These are phyloP conservation scores for Teratosphaeriaceae sp. DNA, from an alignment of 2,329 filamentous ascomycete species.

Conservation along the genomic window DNA sequence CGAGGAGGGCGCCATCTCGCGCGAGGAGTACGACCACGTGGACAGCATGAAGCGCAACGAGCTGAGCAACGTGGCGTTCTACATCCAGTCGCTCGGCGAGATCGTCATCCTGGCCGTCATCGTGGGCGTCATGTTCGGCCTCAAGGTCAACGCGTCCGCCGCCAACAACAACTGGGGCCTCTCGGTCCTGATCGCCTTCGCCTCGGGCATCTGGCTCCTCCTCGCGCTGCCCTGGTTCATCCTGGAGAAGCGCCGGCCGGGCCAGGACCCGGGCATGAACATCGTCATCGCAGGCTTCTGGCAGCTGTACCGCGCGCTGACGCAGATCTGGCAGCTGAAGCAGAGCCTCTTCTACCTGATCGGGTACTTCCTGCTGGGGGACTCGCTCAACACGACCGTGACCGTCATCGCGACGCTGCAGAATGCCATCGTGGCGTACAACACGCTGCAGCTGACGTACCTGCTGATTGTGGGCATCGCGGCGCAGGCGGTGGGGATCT, in stretches of 20 bases:
- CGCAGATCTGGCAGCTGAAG: constrained; percentile 57
- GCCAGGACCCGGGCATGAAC: constrained; percentile 46
- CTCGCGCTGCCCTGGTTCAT: constrained; percentile 62
- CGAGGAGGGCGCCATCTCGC: constrained; percentile 46
- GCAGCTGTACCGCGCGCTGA: constrained; percentile 53
- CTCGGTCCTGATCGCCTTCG: constrained; percentile 59
- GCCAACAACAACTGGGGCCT: constrained; percentile 61
- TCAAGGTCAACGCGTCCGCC: constrained; percentile 53
- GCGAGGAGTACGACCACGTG: constrained; percentile 53
- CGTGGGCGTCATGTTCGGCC: constrained; percentile 55
- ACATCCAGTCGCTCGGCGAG: constrained; percentile 56
- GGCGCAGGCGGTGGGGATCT: constrained; percentile 57
- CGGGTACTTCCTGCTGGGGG: constrained; percentile 62
- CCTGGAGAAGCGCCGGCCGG: constrained; percentile 57
- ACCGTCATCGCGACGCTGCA: constrained; percentile 62
- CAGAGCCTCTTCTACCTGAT: constrained; percentile 61
- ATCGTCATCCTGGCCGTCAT: constrained; percentile 58
- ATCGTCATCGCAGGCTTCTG: constrained; percentile 55
- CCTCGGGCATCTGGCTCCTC: constrained; percentile 56
- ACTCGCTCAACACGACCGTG: constrained; percentile 63
- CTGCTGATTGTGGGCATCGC: constrained; percentile 60
- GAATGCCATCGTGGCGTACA: constrained; percentile 58
- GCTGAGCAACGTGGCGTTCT: constrained; percentile 58
- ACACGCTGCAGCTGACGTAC: constrained; percentile 59
- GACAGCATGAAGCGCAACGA: constrained; percentile 59